Evolutionary conservation across 129 eudicot species (phyloP).

Genomic region (Logfia minima): DNA sequence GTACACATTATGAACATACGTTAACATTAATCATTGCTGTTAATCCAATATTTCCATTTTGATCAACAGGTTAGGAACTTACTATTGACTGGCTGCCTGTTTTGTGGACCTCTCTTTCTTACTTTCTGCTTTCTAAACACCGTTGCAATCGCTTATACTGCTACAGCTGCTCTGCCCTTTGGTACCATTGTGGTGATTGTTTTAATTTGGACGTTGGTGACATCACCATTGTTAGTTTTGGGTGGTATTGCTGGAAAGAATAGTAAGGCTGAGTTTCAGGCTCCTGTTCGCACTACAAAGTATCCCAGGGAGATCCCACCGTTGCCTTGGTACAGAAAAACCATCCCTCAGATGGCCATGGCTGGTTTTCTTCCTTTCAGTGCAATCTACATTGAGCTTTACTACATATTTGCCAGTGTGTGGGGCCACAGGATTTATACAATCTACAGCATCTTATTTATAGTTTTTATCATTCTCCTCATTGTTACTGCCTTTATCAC

Average conservation of each 20-base stretch:
- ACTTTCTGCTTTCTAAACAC: constrained; percentile 79
- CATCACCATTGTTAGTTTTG: constrained; percentile 71
- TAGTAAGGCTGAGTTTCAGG: constrained; percentile 78
- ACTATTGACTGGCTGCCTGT: constrained; percentile 62
- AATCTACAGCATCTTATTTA: constrained; percentile 75
- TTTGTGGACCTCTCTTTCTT: constrained; percentile 69
- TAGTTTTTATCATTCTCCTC: constrained; percentile 71
- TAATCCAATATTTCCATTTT: neutral
- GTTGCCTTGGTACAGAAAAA: constrained; percentile 69
- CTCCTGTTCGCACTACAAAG: constrained; percentile 75
- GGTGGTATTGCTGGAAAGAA: constrained; percentile 86
- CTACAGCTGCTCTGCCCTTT: constrained; percentile 74
- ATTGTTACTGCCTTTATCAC: constrained; percentile 79
- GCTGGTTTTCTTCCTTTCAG: constrained; percentile 89
- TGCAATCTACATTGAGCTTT: constrained; percentile 80
- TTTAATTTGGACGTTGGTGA: constrained; percentile 71
- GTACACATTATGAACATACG: neutral
- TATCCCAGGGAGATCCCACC: constrained; percentile 86
- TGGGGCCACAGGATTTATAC: constrained; percentile 92
- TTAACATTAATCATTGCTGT: neutral
- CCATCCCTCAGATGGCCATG: constrained; percentile 91
- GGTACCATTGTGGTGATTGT: constrained; percentile 79
- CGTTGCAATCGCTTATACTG: constrained; percentile 65
- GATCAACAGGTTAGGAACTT: constrained; percentile 59
- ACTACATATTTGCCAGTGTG: constrained; percentile 85